A percentile compares a stretch with the other conserved stretches of the same genome.
These are phyloP conservation scores for Boletellus dicymbophilus DNA, from an alignment of 1,284 basidiomycete genomes.

Conservation along the genomic window DNA sequence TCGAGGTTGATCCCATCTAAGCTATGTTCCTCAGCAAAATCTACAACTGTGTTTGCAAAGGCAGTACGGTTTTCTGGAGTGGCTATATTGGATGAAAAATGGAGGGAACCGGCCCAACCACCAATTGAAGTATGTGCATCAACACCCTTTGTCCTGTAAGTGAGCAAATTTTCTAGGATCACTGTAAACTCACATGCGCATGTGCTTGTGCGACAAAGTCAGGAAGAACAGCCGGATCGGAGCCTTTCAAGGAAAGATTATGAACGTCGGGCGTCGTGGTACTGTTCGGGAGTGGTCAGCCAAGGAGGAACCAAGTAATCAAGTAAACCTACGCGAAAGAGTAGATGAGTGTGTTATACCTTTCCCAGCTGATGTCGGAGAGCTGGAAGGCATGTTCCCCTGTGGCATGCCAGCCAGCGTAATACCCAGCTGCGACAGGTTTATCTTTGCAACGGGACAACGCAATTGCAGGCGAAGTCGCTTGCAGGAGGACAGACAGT, in stretches of 20 bases:
- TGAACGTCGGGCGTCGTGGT: constrained; percentile 44
- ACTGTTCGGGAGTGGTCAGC: too few species aligned
- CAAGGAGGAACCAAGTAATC: background rate
- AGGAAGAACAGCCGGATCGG: constrained; percentile 45
- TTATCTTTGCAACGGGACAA: too few species aligned
- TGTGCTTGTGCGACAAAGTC: constrained; percentile 53
- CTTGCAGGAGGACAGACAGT: constrained; percentile 11
- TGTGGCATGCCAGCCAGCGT: constrained; percentile 46
- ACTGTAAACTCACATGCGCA: constrained; percentile 35
- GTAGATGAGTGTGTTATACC: constrained; percentile 54
- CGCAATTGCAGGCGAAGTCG: background rate
- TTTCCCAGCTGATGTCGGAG: constrained; percentile 46
- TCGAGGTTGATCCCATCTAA: constrained; percentile 31
- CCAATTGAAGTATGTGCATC: constrained; percentile 76
- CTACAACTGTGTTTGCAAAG: constrained; percentile 68
- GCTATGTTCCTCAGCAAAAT: constrained; percentile 56
- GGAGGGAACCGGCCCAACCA: constrained; percentile 79
- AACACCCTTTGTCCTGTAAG: constrained; percentile 45
- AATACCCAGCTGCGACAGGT: constrained; percentile 27
- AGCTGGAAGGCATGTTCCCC: constrained; percentile 42
- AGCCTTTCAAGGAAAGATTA: constrained; percentile 40
- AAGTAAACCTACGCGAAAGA: constrained; percentile 36
- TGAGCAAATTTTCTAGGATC: background rate
- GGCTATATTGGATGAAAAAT: constrained; percentile 73
- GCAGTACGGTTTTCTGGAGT: constrained; percentile 56